Percentiles rank a stretch among this genome's conserved stretches.
Conservation (phyloP, 306 rosid species). For the Quercus alba region DNA sequence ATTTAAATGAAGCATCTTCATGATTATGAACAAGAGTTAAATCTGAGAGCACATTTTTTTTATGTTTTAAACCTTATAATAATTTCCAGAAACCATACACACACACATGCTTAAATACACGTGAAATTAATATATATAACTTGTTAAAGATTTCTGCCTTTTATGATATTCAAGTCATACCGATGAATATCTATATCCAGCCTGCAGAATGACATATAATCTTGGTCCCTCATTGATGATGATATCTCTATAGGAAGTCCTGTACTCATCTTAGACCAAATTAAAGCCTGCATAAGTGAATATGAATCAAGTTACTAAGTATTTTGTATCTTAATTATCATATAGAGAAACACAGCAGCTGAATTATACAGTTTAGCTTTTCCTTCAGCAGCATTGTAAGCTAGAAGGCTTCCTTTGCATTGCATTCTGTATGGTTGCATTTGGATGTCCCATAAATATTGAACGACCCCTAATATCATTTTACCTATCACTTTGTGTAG, state of each 20-base stretch:
- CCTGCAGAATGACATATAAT: conserved; percentile 72
- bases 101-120: neutral
- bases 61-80: neutral
- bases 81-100: neutral
- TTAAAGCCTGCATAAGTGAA: conserved; percentile 66
- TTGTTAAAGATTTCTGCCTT: neutral
- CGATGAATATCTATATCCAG: conserved; percentile 92
- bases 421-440: neutral
- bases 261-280: conserved; percentile 99
- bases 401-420: neutral
- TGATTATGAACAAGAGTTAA: conserved; percentile 21
- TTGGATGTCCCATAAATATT: neutral
- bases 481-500: neutral
- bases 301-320: neutral
- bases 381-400: neutral
- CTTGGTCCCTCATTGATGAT: conserved; percentile 84
- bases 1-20: conserved; percentile 12
- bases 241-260: conserved; percentile 93
- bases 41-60: neutral
- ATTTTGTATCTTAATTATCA: conserved; percentile 1
- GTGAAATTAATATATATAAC: neutral
- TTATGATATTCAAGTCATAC: conserved; percentile 37
- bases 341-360: conserved; percentile 6
- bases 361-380: neutral
- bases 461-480: neutral